Conservation (phyloP, 2,329 filamentous ascomycete species). For the Fusarium luffae region DNA sequence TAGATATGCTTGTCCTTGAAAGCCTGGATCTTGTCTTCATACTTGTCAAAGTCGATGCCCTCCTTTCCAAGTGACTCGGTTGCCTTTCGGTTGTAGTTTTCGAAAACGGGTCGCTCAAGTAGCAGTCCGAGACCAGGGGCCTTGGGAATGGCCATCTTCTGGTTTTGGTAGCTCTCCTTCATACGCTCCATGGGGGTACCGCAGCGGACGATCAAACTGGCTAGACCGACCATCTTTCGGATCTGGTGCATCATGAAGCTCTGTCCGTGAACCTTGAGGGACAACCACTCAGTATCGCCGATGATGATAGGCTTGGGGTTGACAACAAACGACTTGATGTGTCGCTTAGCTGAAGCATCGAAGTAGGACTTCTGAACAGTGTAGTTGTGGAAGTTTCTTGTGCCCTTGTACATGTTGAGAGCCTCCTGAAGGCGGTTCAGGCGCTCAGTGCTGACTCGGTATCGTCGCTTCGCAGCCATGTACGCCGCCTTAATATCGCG, state of each 20-base stretch:
- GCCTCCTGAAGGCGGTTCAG: constrained; percentile 79
- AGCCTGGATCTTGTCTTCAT: constrained; percentile 79
- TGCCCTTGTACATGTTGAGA: constrained; percentile 82
- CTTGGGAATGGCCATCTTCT: constrained; percentile 89
- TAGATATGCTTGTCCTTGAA: constrained; percentile 97
- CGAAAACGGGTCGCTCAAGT: constrained; percentile 91
- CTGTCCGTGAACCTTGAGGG: constrained; percentile 94
- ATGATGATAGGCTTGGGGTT: constrained; percentile 83
- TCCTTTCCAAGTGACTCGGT: constrained; percentile 71
- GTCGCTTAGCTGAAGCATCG: constrained; percentile 87
- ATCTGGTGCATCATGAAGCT: constrained; percentile 99
- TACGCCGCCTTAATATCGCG: constrained; percentile 85
- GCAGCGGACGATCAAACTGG: constrained; percentile 83
- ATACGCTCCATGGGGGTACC: constrained; percentile 80
- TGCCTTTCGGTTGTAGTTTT: constrained; percentile 83
- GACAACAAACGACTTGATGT: constrained; percentile 91
- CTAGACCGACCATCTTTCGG: constrained; percentile 98
- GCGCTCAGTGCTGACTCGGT: constrained; percentile 80
- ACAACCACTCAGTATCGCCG: constrained; percentile 93
- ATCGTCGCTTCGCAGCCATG: constrained; percentile 82
- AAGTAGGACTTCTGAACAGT: constrained; percentile 86
- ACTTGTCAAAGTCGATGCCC: constrained; percentile 81
- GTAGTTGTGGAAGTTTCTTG: constrained; percentile 96
- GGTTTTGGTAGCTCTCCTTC: constrained; percentile 75
- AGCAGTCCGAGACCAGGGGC: constrained; percentile 89